Conservation (phyloP, 225 moss, liverwort and hornwort genomes). For the Neckera pumila region DNA sequence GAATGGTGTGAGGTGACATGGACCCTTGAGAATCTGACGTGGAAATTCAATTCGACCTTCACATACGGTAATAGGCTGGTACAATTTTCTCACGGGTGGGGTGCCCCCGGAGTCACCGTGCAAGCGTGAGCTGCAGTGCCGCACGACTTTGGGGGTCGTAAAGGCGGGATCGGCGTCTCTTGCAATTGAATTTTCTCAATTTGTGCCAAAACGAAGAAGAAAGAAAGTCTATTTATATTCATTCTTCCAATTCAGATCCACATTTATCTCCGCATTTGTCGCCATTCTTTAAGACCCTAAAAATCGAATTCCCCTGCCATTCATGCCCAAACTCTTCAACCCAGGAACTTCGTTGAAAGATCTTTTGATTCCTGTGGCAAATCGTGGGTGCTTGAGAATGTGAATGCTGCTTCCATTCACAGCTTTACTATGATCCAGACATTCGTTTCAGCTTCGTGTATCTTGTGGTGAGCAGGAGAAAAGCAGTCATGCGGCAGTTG, state of each 20-base stretch:
- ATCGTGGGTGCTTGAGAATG: neutral
- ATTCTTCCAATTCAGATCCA: constrained; percentile 13
- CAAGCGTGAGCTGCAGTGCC: neutral
- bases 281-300: neutral
- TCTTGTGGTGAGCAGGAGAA: neutral
- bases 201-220: neutral
- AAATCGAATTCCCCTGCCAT: neutral
- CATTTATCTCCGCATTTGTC: constrained; percentile 12
- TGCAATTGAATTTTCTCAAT: neutral
- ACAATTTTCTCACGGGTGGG: neutral
- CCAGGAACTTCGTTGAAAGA: neutral
- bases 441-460: neutral
- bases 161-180: neutral
- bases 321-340: neutral
- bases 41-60: no score
- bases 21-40: no score
- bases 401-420: neutral
- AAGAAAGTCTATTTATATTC: neutral
- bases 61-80: neutral
- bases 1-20: no score
- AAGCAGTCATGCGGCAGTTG: neutral
- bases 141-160: neutral
- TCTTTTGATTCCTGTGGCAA: neutral
- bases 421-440: neutral
- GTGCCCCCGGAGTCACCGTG: neutral